Evolutionary conservation across 2,329 filamentous ascomycete species (phyloP), one percentile per base, ranked within the genome.

Genomic region (Hortaea werneckii): DNA sequence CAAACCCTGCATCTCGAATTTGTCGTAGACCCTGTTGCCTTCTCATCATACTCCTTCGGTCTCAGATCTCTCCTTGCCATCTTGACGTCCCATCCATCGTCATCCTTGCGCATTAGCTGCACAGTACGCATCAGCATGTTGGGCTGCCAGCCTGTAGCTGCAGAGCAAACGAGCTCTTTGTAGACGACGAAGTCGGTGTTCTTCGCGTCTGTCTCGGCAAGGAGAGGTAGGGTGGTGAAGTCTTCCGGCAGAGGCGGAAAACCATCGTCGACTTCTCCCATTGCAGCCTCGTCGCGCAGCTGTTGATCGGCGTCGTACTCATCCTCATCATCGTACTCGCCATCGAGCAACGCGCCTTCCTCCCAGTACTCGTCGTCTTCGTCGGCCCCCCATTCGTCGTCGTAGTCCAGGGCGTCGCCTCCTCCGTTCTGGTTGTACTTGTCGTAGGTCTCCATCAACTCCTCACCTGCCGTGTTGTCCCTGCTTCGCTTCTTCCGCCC

Each of bases 1-100:
- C 5, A 80, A 75, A 6, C 60, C 59, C 8, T 77, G 77, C 54
- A 80, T 80, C 56, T 94, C 87, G 53, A 94, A 92, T 47, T 81
- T 85, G 50, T 76, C 80, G 55, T 90, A 94, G 7, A 87, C 65
- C 7, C 87, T 76, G 50, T 83, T 72, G 0, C 87, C 87, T 83
- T 82, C 35, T 79, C 73, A 54, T 90, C 80, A 56, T 77, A 82
- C 51, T 80, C 61, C 44, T 77, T 73, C 5, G 73, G 65, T 9
- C 74, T 65, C 41, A 82, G 70, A 58, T 94, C 85, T 28, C 85
- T 77, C 50, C 75, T 42, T 2, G 87, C 86, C 2, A 94, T 73
- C 8, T 74, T 69, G 11, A 94, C 60, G 6, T 37, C 51, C 53
- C 54, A 64, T 4, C 67, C 72, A 41, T 77, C 72, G 13, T 71